Percentiles rank a stretch among this genome's conserved stretches.
These are phyloP conservation scores for Pythium chondricola DNA, from an alignment of 352 stramenopile species.

Conservation along the genomic window DNA sequence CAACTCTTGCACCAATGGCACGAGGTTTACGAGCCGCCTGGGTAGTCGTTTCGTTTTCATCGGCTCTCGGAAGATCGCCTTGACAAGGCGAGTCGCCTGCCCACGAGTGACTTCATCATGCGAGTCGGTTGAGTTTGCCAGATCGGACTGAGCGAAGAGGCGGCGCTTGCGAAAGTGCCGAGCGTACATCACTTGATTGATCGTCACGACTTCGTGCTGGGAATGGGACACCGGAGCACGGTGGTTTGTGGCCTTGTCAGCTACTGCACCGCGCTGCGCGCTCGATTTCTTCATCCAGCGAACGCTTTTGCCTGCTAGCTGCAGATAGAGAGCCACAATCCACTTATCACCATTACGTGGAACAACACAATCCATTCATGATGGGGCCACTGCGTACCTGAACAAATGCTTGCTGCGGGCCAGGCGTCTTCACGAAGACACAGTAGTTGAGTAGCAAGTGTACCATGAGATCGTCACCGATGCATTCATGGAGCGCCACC, in stretches of 20 bases:
- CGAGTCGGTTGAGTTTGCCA: conserved; percentile 4
- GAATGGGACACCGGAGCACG: not conserved
- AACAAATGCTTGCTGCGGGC: conserved; percentile 29
- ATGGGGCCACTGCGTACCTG: too few species aligned
- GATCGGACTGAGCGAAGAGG: conserved; percentile 29
- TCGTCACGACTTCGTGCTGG: conserved; percentile 20
- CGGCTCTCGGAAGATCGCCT: conserved; percentile 33
- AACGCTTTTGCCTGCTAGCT: conserved; percentile 51
- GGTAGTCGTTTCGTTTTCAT: conserved; percentile 34
- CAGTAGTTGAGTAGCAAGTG: conserved; percentile 62
- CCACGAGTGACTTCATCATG: conserved; percentile 19
- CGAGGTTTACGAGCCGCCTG: conserved; percentile 50
- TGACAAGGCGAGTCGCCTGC: conserved; percentile 33
- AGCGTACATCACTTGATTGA: conserved; percentile 64
- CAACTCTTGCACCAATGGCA: conserved; percentile 50
- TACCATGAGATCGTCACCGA: conserved; percentile 62
- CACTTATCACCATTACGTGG: too few species aligned
- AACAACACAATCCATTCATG: too few species aligned
- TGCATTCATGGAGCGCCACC: conserved; percentile 37
- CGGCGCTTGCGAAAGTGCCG: conserved; percentile 28
- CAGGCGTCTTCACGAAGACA: conserved; percentile 38
- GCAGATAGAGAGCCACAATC: not conserved
- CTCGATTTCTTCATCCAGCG: conserved; percentile 18
- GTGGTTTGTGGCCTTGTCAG: not conserved
- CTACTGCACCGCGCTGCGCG: too few species aligned